Evolutionary conservation across 1,139 yeast species (phyloP).

Genomic region (Taphrina betulina): DNA sequence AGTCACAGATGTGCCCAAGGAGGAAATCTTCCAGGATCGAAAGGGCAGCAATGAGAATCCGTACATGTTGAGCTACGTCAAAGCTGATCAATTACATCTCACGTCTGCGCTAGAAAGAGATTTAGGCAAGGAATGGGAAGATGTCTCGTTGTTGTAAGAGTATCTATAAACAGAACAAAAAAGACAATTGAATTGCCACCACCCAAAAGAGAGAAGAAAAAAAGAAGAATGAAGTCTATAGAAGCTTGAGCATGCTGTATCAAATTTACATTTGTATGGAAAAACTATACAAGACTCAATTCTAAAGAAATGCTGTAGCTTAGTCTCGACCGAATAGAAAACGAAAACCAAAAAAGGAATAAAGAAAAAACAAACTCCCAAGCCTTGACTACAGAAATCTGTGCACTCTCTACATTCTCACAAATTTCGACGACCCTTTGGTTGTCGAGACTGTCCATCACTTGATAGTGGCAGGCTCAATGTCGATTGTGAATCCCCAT

Average conservation of each 20-base stretch:
- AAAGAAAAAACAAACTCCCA: too few relatives aligned
- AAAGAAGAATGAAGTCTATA: too few relatives aligned
- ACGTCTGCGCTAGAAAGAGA: conserved; percentile 22
- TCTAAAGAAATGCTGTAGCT: too few relatives aligned
- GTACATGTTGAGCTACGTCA: conserved; percentile 35
- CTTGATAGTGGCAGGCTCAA: conserved; percentile 3
- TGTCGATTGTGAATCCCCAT: conserved; percentile 41
- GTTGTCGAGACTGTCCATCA: too few relatives aligned
- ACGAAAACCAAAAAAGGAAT: too few relatives aligned
- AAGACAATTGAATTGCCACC: not conserved
- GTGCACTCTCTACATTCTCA: too few relatives aligned
- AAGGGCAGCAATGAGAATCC: conserved; percentile 34
- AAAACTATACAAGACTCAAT: too few relatives aligned
- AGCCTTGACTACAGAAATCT: too few relatives aligned
- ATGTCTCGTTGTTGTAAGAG: conserved; percentile 1
- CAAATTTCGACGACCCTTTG: too few relatives aligned
- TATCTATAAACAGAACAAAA: not conserved
- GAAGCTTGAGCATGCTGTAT: too few relatives aligned
- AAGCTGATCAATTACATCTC: conserved; percentile 10
- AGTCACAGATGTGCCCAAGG: conserved; percentile 71
- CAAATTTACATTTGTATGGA: too few relatives aligned
- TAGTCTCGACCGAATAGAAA: too few relatives aligned
- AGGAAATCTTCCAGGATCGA: conserved; percentile 58
- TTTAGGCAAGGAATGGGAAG: conserved; percentile 9
- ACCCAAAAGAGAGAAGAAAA: not conserved